Evolutionary conservation across 176 grass and related monocot species (phyloP).

Genomic region (Saccharum officinarum): DNA sequence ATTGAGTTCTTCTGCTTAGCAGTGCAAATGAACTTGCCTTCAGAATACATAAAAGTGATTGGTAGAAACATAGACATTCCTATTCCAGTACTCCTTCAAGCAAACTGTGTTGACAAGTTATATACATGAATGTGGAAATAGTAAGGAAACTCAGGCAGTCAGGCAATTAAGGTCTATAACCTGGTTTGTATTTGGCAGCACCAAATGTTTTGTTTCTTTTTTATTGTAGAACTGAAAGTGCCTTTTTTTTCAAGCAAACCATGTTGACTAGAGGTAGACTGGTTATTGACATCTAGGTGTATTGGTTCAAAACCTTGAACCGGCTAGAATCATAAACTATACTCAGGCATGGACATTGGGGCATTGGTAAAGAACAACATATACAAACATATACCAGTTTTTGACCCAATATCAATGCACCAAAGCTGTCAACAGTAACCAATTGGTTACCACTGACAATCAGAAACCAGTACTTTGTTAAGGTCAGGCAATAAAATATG

Average conservation of each 20-base stretch:
- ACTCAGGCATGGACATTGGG: not conserved
- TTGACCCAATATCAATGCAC: not conserved
- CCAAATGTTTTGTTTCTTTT: not conserved
- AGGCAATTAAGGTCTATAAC: not conserved
- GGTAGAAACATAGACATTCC: not conserved
- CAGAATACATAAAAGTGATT: not conserved
- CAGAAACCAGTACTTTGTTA: not conserved
- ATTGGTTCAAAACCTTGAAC: not conserved
- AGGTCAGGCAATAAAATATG: not conserved
- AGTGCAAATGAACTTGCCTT: not conserved
- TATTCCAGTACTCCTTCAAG: not conserved
- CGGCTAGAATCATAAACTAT: not conserved
- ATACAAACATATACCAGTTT: not conserved
- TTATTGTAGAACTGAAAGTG: not conserved
- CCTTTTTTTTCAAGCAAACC: not conserved
- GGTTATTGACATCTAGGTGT: not conserved
- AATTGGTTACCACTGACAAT: not conserved
- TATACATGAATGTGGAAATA: not conserved
- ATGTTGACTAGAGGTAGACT: not conserved
- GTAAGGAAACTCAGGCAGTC: not conserved
- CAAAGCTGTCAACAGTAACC: not conserved
- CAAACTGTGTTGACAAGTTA: not conserved
- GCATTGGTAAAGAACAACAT: not conserved
- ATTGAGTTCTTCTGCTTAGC: not conserved
- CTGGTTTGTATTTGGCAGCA: not conserved